Percentiles rank a stretch among this genome's conserved stretches.
Evolutionary conservation across 2,329 filamentous ascomycete species (phyloP).

Genomic region (Microcera coccophila): DNA sequence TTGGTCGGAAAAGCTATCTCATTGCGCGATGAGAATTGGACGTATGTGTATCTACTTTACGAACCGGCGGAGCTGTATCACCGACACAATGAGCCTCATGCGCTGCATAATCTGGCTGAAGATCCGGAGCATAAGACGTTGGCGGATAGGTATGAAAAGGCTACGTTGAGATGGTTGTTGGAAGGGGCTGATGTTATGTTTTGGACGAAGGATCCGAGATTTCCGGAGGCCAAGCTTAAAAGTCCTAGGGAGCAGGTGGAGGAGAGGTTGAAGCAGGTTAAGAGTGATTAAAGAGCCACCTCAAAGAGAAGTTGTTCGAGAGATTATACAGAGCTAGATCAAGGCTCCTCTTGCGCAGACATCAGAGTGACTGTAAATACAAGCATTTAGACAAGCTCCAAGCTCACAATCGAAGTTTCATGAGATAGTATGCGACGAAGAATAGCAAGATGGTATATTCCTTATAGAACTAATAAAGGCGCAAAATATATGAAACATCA

Average conservation of each 20-base stretch:
- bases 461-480: too few relatives aligned
- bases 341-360: too few relatives aligned
- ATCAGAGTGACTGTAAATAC: too few relatives aligned
- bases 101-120: constrained; percentile 38
- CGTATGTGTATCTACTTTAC: constrained; percentile 43
- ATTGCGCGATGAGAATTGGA: constrained; percentile 36
- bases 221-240: constrained; percentile 33
- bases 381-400: too few relatives aligned
- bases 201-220: constrained; percentile 33
- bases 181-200: constrained; percentile 35
- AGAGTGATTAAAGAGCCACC: too few relatives aligned
- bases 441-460: too few relatives aligned
- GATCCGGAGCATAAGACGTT: constrained; percentile 22
- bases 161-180: constrained; percentile 37
- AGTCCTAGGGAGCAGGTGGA: constrained; percentile 29
- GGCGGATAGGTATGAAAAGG: constrained; percentile 26
- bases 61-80: constrained; percentile 43
- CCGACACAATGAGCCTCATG: constrained; percentile 34
- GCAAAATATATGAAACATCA: too few relatives aligned
- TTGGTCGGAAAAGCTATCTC: constrained; percentile 42
- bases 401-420: too few relatives aligned
- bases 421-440: too few relatives aligned
- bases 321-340: too few relatives aligned
- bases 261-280: constrained; percentile 16
- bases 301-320: too few relatives aligned